phyloP scores from a whole-genome alignment of 2,329 filamentous ascomycete genomes.

The Trichoderma asperellum region DNA sequence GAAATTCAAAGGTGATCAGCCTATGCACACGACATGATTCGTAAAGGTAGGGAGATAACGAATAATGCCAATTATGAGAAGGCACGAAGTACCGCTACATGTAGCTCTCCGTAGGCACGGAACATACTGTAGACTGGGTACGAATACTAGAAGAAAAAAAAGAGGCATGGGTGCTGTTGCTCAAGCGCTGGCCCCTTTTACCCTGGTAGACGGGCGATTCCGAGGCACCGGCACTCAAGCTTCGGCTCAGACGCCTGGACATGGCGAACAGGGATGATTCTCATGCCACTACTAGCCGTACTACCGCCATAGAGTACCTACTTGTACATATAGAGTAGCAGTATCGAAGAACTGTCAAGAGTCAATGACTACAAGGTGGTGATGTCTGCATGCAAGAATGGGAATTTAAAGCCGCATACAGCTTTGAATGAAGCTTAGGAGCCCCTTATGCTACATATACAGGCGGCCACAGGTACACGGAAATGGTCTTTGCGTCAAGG shows the following conservation, averaged over 20 bases:
- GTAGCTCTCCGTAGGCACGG: not conserved
- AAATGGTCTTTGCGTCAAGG: not conserved
- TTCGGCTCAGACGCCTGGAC: constrained; percentile 17
- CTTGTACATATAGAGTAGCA: not conserved
- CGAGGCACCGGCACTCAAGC: constrained; percentile 28
- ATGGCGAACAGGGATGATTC: constrained; percentile 11
- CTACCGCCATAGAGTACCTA: not conserved
- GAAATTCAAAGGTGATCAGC: constrained; percentile 18
- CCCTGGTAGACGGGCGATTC: constrained; percentile 25
- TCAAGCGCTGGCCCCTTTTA: constrained; percentile 23
- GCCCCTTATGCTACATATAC: not conserved
- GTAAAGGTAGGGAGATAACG: constrained; percentile 12
- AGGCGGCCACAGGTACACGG: not conserved
- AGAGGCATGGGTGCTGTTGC: not conserved
- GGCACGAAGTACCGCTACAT: not conserved
- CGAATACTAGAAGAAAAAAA: not conserved
- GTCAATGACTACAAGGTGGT: not conserved
- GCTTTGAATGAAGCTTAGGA: not conserved
- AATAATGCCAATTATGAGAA: constrained; percentile 4
- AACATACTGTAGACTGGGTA: not conserved
- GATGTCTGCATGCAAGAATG: not conserved
- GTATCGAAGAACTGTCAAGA: not conserved
- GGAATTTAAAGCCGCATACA: not conserved
- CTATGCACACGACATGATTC: constrained; percentile 19
- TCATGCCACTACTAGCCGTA: not conserved